phyloP scores from a whole-genome alignment of 75 land plant species.

The Pseudotsuga menziesii region DNA sequence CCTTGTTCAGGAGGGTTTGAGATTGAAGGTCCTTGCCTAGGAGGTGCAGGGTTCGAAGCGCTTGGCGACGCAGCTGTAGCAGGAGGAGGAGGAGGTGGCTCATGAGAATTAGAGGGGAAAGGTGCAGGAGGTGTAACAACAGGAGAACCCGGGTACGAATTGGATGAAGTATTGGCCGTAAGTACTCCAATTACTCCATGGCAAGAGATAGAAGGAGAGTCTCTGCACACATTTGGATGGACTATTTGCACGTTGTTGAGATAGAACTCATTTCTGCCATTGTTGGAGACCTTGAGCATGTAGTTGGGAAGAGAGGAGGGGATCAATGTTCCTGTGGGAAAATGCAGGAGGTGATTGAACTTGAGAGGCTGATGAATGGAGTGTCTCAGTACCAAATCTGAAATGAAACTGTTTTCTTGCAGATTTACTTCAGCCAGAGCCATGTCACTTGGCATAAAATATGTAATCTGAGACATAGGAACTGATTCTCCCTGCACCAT shows the following conservation, averaged over 20 bases:
- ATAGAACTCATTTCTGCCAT: slow-evolving; percentile 21
- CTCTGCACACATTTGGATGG: slow-evolving; percentile 36
- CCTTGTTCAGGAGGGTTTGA: background rate
- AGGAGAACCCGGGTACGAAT: background rate
- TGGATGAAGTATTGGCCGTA: no score
- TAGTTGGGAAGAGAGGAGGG: slow-evolving; percentile 22
- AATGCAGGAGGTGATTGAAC: slow-evolving; percentile 25
- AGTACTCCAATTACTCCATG: slow-evolving; percentile 41
- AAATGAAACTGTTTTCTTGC: background rate
- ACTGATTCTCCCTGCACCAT: background rate
- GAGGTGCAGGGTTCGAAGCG: no score
- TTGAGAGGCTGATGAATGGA: slow-evolving; percentile 31
- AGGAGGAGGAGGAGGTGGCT: background rate
- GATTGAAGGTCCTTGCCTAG: no score
- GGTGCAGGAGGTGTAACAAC: background rate
- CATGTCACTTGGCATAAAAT: background rate
- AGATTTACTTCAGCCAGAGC: background rate
- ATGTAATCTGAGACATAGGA: background rate
- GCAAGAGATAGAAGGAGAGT: slow-evolving; percentile 31
- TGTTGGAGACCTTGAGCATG: slow-evolving; percentile 25
- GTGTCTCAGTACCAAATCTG: slow-evolving; percentile 33
- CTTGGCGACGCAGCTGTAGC: background rate
- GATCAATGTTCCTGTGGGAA: slow-evolving; percentile 31
- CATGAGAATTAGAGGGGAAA: background rate
- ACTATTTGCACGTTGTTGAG: slow-evolving; percentile 34